phyloP scores from a whole-genome alignment of 768 basidiomycete species.

The Calvatia gigantea region DNA sequence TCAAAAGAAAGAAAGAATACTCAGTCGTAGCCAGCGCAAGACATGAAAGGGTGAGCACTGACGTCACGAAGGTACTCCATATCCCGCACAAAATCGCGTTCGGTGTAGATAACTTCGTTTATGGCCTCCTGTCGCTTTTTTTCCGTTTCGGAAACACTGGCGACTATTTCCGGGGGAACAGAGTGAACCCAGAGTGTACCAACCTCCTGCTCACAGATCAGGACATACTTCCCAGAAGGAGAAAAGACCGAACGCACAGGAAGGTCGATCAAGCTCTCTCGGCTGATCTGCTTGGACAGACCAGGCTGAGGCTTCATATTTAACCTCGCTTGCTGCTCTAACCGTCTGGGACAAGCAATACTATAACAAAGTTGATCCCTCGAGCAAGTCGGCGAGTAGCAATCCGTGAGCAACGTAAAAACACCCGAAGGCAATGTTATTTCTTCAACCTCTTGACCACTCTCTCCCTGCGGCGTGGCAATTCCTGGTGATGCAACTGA shows the following conservation, averaged over 20 bases:
- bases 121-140: conserved; percentile 97
- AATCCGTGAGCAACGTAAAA: conserved; percentile 94
- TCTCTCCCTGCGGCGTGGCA: conserved; percentile 23
- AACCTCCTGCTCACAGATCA: conserved; percentile 26
- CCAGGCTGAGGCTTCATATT: conserved; percentile 95
- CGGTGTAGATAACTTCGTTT: conserved; percentile 93
- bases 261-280: conserved; percentile 77
- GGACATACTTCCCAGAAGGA: conserved; percentile 3
- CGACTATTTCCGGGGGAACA: conserved; percentile 90
- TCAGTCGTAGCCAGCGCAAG: conserved; percentile 2
- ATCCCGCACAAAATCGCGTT: conserved; percentile 96
- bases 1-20: neutral
- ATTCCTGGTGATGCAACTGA: conserved; percentile 24
- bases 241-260: conserved; percentile 46
- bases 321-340: conserved; percentile 91
- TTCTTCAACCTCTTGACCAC: conserved; percentile 53
- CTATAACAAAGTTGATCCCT: conserved; percentile 94
- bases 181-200: conserved; percentile 96
- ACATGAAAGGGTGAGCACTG: conserved; percentile 26
- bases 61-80: conserved; percentile 98
- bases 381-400: conserved; percentile 97
- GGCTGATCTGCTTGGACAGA: conserved; percentile 77
- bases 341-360: conserved; percentile 89
- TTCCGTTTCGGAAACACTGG: conserved; percentile 88
- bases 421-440: conserved; percentile 84